Evolutionary conservation across 2,329 filamentous ascomycete genomes (phyloP), one percentile per base, ranked within the genome.

Genomic region (Periconia digitata): DNA sequence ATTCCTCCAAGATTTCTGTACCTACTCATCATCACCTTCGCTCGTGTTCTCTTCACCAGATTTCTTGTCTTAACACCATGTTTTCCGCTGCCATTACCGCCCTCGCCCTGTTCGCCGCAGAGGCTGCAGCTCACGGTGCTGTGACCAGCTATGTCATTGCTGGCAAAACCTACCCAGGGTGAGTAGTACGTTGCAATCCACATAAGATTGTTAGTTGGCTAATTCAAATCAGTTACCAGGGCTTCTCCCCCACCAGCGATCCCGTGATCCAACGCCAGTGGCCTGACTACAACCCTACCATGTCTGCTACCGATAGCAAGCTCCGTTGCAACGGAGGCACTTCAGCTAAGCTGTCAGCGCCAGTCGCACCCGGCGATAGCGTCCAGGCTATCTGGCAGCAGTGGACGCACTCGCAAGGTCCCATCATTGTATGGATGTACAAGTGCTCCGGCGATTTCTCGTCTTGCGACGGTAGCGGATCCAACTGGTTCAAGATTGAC

Each of bases 371-470:
- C 1, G 80, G 80, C 29, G 60, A 69, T 32, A 76, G 74, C 47
- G 70, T 83, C 47, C 77, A 75, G 3, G 80, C 80, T 10, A 68
- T 75, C 58, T 83, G 79, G 79, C 59, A 67, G 36, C 80, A 83
- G 62, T 83, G 80, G 80, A 82, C 80, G 1, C 80, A 83, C 60
- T 67, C 73, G 47, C 79, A 83, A 59, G 80, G 80, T 1, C 80
- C 80, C n/a, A 77, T 83, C 35, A 79, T 82, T 73, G 80, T 83
- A 3, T 83, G 79, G 71, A 61, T 73, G 60, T 72, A 72, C 47
- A 76, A 79, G 50, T 82, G 80, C 64, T 70, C 72, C 2, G 56
- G 62, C 35, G 74, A 70, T 40, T 80, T 80, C 63, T 66, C 64
- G 10, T 63, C 71, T 32, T 82, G 79, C 60, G 74, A 79, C 49